Conservation (phyloP, 441 rosid genomes). For the Erodium moschatum region DNA sequence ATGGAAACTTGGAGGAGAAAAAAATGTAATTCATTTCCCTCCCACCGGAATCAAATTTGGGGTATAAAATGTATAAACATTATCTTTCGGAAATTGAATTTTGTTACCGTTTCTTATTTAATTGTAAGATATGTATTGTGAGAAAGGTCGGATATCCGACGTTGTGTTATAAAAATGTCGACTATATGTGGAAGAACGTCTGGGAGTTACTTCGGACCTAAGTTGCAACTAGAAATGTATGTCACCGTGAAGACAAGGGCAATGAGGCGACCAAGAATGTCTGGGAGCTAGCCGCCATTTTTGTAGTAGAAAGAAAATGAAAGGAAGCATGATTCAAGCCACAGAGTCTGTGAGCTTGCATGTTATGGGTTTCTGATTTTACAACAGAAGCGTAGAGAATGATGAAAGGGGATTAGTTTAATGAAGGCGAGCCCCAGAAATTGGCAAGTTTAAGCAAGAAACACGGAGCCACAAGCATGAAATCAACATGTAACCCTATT, state of each 20-base stretch:
- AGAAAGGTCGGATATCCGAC: not conserved
- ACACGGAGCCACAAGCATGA: no score
- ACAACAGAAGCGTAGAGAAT: no score
- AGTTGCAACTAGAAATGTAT: not conserved
- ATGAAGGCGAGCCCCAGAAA: no score
- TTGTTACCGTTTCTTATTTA: not conserved
- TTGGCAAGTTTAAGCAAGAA: slow-evolving; percentile 5
- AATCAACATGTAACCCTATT: not conserved
- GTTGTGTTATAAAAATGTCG: not conserved
- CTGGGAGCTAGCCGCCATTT: slow-evolving; percentile 1
- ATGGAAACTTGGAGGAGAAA: slow-evolving; percentile 16
- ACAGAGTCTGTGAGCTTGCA: not conserved
- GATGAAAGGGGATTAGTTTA: not conserved
- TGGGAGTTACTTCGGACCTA: no score
- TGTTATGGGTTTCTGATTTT: not conserved
- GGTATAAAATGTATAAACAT: slow-evolving; percentile 11
- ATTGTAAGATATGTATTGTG: not conserved
- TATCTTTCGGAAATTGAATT: slow-evolving; percentile 9
- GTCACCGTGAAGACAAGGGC: slow-evolving; percentile 15
- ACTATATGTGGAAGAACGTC: no score
- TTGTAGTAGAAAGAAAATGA: not conserved
- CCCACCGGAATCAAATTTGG: slow-evolving; percentile 21
- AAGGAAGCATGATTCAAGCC: not conserved
- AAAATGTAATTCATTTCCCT: slow-evolving; percentile 11
- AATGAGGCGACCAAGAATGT: slow-evolving; percentile 16